A percentile compares a stretch with the other conserved stretches of the same genome.
phyloP scores from a whole-genome alignment of 2,329 filamentous ascomycete species.

The Colletotrichum lini region DNA sequence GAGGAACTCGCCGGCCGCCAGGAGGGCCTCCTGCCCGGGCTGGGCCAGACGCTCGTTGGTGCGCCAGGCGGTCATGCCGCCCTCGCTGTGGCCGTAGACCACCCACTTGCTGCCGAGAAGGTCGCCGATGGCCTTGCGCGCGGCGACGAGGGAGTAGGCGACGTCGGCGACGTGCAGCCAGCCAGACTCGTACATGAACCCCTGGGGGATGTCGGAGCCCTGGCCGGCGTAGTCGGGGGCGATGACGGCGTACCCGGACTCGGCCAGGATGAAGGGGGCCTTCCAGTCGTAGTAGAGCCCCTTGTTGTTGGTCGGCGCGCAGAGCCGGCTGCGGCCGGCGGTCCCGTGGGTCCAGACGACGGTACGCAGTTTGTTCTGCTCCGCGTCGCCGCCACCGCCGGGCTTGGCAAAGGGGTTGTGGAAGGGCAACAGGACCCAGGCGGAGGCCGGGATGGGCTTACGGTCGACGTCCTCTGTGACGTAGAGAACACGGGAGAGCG shows the following conservation, averaged over 20 bases:
- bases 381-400: no score
- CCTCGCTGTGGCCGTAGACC: no score
- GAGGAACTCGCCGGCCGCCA: constrained; percentile 38
- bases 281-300: constrained; percentile 45
- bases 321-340: constrained; percentile 43
- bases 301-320: constrained; percentile 46
- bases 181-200: constrained; percentile 44
- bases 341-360: constrained; percentile 48
- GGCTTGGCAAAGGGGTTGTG: no score
- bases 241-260: constrained; percentile 35
- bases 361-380: constrained; percentile 2
- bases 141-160: constrained; percentile 11
- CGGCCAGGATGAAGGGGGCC: constrained; percentile 42
- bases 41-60: constrained; percentile 45
- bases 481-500: constrained; percentile 35
- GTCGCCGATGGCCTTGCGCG: no score
- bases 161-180: constrained; percentile 44
- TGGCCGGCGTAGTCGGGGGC: constrained; percentile 35
- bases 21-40: constrained; percentile 2
- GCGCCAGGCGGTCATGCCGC: neutral
- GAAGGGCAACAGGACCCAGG: no score
- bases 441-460: constrained; percentile 31
- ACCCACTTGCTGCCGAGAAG: no score
- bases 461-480: constrained; percentile 42
- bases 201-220: constrained; percentile 42